Base-by-base conservation (phyloP, 2,329 filamentous ascomycete genomes). In the Drechslerella coelobrocha region DNA sequence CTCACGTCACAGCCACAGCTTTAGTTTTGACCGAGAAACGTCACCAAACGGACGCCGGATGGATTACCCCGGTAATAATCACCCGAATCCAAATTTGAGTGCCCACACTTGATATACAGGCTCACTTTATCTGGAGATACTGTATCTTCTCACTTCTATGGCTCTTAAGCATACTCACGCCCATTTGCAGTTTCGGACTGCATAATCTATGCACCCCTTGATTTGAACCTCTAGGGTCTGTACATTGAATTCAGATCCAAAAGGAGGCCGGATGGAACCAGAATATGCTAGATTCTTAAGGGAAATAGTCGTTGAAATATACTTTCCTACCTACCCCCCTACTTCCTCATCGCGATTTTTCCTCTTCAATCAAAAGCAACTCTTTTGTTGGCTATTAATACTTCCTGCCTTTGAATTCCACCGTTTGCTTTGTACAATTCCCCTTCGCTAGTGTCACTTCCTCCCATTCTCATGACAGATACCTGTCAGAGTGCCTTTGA, bases 1-100 rank as follows among this genome's bases (percentile, higher is more conserved):
- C 24, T 71, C 66, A 9, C 66, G 62, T n/a, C 66, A 71, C 39
- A 71, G 59, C 47, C 66, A 71, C 26, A 71, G 66, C 48, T 71
- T 71, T 24, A 71, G 66, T 37, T 71, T 71, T 37, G 66, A 71
- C 14, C 50, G 55, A 26, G 66, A 71, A 31, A 31, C 54, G 19
- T 27, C 57, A 12, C 41, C 60, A 5, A 62, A 62, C 23, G 66
- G 66, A 27, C 59, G 66, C n/a, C 66, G 66, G 6, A 63, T 71
- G 66, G 66, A 71, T 19, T 63, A 63, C 19, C 47, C 47, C 31
- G 34, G 56, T 6, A 31, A 7, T n/a, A 71, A 60, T 43, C 57
- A 62, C 23, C 65, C 57, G 23, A 69, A 69, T 31, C 41, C 59
- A 2, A 53, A 71, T n/a, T 14, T 71, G 59, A 71, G 66, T 48